Conservation (phyloP, 176 grass and related monocot genomes). For the Carex cristatella region DNA sequence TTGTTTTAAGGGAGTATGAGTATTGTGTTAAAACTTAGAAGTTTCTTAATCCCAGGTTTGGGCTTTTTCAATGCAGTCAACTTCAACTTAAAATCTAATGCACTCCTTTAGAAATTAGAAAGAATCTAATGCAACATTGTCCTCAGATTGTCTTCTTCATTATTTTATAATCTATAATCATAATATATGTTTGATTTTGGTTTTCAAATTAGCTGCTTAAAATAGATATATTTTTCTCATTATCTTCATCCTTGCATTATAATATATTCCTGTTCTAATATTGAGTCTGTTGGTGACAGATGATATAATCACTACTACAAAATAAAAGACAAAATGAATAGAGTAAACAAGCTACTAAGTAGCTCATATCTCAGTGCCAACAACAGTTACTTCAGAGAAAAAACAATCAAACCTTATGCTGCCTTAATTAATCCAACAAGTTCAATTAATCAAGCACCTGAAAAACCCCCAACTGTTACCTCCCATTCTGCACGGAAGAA, state of each 20-base stretch:
- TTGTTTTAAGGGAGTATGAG: background rate
- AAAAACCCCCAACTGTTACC: background rate
- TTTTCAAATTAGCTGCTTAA: background rate
- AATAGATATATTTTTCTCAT: background rate
- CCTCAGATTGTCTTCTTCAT: background rate
- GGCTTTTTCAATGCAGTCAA: background rate
- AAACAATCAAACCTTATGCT: background rate
- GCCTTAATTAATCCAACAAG: conserved; percentile 1
- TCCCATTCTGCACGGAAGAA: background rate
- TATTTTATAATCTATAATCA: background rate
- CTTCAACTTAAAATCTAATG: background rate
- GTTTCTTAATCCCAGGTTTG: background rate
- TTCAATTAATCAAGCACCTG: conserved; percentile 2
- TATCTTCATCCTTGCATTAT: background rate
- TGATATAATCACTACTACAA: background rate
- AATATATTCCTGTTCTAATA: background rate
- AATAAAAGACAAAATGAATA: conserved; percentile 3
- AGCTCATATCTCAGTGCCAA: conserved; percentile 1
- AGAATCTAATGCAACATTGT: background rate
- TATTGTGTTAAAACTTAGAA: background rate
- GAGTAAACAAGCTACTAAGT: background rate
- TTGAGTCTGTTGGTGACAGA: conserved; percentile 17
- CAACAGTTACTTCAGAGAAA: conserved; percentile 5
- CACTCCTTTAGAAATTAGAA: background rate
- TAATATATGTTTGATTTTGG: background rate